Conservation (phyloP, 805 yeast genomes). For the Torulaspora maleeae region DNA sequence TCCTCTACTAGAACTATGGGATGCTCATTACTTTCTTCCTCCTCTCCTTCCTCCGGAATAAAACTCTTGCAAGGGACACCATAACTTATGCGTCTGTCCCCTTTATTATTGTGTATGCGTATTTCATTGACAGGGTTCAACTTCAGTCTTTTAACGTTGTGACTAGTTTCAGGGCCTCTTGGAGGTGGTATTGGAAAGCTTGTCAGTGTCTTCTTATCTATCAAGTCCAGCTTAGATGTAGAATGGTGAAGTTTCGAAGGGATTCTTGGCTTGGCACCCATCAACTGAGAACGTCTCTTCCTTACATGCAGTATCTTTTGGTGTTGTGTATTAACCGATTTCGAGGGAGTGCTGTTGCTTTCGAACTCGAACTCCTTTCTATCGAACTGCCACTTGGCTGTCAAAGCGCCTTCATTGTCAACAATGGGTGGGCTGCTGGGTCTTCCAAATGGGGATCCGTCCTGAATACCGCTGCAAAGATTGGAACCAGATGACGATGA, state of each 20-base stretch:
- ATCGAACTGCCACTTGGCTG: constrained; percentile 29
- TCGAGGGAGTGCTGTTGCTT: constrained; percentile 34
- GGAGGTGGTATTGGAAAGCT: constrained; percentile 34
- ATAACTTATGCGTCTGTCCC: constrained; percentile 19
- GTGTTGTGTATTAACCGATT: constrained; percentile 12
- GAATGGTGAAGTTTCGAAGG: constrained; percentile 24
- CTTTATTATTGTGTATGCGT: constrained; percentile 17
- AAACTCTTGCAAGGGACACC: constrained; percentile 2
- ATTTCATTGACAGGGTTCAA: constrained; percentile 18
- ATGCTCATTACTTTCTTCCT: constrained; percentile 13
- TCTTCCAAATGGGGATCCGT: constrained; percentile 8
- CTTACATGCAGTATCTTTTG: constrained; percentile 16
- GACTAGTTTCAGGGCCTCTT: not conserved
- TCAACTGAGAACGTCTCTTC: constrained; percentile 24
- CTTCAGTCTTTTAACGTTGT: constrained; percentile 11
- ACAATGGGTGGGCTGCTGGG: constrained; percentile 16
- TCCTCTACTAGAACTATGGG: constrained; percentile 33
- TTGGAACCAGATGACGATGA: constrained; percentile 21
- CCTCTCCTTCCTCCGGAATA: not conserved
- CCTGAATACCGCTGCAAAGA: constrained; percentile 11
- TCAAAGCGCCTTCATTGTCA: constrained; percentile 16
- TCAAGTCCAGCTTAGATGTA: constrained; percentile 31
- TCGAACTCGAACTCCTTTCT: constrained; percentile 28
- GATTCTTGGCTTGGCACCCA: constrained; percentile 31
- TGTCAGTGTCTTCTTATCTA: constrained; percentile 30